A percentile compares a stretch with the other conserved stretches of the same genome.
These are phyloP conservation scores for Penicillium pancosmium DNA, from an alignment of 495 filamentous ascomycete genomes.

Conservation along the genomic window DNA sequence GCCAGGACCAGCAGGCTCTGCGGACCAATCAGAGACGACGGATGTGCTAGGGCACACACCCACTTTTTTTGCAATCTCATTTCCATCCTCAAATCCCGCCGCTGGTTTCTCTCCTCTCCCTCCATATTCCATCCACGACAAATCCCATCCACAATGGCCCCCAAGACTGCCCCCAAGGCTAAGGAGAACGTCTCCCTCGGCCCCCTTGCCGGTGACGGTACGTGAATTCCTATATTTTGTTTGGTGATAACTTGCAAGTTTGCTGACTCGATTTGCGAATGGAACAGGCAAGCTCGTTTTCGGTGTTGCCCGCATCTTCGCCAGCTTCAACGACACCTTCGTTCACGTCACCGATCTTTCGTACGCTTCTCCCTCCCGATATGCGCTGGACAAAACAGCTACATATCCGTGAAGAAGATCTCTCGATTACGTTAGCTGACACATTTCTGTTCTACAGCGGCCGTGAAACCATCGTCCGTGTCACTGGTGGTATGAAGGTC, in stretches of 20 bases:
- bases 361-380: constrained; percentile 55
- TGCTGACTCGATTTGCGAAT: constrained; percentile 23
- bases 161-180: constrained; percentile 78
- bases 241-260: not conserved
- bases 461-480: constrained; percentile 99
- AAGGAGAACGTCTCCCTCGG: constrained; percentile 99
- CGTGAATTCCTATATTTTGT: constrained; percentile 22
- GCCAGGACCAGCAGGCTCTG: not conserved
- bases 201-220: constrained; percentile 89
- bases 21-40: constrained; percentile 34
- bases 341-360: constrained; percentile 99
- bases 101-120: constrained; percentile 28
- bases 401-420: not conserved
- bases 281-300: constrained; percentile 90
- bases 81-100: constrained; percentile 12
- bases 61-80: constrained; percentile 34
- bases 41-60: constrained; percentile 50
- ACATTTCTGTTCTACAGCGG: constrained; percentile 74
- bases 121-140: constrained; percentile 50
- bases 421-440: constrained; percentile 54
- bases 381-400: too few species aligned
- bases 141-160: constrained; percentile 56
- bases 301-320: constrained; percentile 98
- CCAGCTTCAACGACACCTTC: constrained; percentile 98
- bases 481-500: constrained; percentile 99